Percentiles rank a stretch among this genome's conserved stretches.
These are phyloP conservation scores for Mycena albidolilacea DNA, from an alignment of 768 basidiomycete species.

Conservation along the genomic window DNA sequence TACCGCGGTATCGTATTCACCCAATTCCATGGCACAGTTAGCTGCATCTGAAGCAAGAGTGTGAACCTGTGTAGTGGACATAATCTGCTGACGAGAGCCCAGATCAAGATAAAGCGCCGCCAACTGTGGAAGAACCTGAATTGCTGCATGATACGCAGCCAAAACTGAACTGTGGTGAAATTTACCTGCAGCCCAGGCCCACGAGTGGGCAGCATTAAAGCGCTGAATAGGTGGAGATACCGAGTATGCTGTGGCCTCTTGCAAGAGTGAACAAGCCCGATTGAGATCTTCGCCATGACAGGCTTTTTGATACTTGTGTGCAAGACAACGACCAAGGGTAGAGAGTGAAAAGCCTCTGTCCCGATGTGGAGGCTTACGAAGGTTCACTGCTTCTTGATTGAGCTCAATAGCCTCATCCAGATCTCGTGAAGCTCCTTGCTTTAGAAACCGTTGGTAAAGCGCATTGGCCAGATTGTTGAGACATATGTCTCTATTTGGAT, in stretches of 20 bases:
- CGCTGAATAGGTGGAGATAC: background rate
- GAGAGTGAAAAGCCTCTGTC: conserved; percentile 12
- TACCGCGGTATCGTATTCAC: background rate
- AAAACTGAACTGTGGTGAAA: background rate
- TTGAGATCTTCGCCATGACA: background rate
- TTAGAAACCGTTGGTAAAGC: conserved; percentile 42
- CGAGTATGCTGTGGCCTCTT: background rate
- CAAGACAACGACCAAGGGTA: conserved; percentile 1
- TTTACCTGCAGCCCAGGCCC: background rate
- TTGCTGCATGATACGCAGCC: background rate
- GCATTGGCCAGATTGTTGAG: conserved; percentile 41
- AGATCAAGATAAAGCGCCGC: background rate
- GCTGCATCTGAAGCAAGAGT: too few relatives aligned
- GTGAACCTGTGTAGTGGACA: too few relatives aligned
- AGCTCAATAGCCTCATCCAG: conserved; percentile 37
- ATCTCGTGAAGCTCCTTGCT: conserved; percentile 44
- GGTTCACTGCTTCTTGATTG: background rate
- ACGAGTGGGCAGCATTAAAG: background rate
- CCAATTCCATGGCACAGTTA: too few relatives aligned
- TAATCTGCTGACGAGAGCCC: background rate
- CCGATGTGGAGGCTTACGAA: conserved; percentile 13
- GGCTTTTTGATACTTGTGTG: background rate
- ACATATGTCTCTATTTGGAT: conserved; percentile 9
- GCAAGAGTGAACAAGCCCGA: background rate
- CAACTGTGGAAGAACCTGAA: conserved; percentile 1